A percentile compares a stretch with the other conserved stretches of the same genome.
Conservation (phyloP, 306 rosid species). For the Fagus crenata region DNA sequence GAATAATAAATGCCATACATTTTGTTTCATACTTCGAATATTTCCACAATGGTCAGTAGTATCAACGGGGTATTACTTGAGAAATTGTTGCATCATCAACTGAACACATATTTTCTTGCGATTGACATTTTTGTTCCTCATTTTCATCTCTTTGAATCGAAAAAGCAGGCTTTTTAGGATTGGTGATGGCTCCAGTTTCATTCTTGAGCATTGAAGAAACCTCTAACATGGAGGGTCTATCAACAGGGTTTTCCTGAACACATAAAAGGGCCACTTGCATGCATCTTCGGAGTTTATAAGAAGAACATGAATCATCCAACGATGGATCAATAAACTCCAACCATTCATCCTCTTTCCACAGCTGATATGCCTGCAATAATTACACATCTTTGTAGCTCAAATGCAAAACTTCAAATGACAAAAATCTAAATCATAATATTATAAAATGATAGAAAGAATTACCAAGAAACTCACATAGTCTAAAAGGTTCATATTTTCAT, state of each 20-base stretch:
- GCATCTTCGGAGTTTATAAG: no score
- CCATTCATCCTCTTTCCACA: no score
- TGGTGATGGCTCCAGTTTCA: constrained; percentile 32
- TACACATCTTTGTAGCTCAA: no score
- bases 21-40: no score
- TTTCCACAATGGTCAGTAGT: no score
- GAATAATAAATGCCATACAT: no score
- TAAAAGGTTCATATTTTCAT: constrained; percentile 49
- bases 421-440: no score
- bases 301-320: no score
- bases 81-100: constrained; percentile 47
- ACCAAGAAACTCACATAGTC: constrained; percentile 45
- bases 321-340: no score
- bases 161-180: constrained; percentile 51
- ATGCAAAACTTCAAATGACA: no score
- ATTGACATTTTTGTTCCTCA: constrained; percentile 3
- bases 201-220: constrained; percentile 54
- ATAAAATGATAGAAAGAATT: no score
- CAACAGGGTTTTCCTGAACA: constrained; percentile 55
- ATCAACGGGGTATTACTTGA: constrained; percentile 42
- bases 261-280: constrained; percentile 60
- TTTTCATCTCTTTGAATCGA: constrained; percentile 20
- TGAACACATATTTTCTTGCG: constrained; percentile 29
- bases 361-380: no score
- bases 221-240: constrained; percentile 66